Evolutionary conservation across 345 rosid species (phyloP), one percentile per base, ranked within the genome.

Genomic region (Cardamine chenopodiifolia): DNA sequence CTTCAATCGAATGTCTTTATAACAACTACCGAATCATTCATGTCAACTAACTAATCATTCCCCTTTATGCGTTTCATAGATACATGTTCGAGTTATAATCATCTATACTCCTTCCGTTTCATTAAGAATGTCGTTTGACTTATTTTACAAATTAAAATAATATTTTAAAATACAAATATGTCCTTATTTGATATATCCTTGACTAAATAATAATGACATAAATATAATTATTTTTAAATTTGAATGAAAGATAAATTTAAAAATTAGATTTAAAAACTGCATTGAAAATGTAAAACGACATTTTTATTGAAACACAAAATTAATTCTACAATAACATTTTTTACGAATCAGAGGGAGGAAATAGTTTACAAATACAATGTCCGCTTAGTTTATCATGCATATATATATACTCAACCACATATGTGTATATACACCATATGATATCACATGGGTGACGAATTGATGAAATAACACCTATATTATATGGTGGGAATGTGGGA

Each of bases 391-490:
- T 34, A 39, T 53, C 22, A 52, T 59, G 49, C 13, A 57, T 8
- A 39, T 42, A 29, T 40, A 22, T 26, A 20, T 19, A 32, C 15
- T 53, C 28, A 19, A 12, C 19, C 9, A 57, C 20, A 34, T 18
- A 34, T 6, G 8, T 5, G 18, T 14, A 0, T 11, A 19, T 19
- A 35, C 65, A 60, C 47, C 34, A 40, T 40, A 40, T 57, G 71
- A 58, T 65, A 66, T 71, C 81, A 77, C 81, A 71, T 77, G 81
- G 81, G 66, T 71, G 81, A 77, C 81, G 81, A 71, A 19, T 66
- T 70, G 71, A 62, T 70, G 75, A 62, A 54, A 35, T 29, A 76
- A 7, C 52, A 62, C 23, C 32, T 69, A 44, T 34, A 45, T 26
- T 25, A 18, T 63, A 65, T 65, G 55, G 62, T 76, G 66, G 72